A percentile compares a stretch with the other conserved stretches of the same genome.
Evolutionary conservation across 441 rosid species (phyloP).

Genomic region (Cnidoscolus chayamansa): DNA sequence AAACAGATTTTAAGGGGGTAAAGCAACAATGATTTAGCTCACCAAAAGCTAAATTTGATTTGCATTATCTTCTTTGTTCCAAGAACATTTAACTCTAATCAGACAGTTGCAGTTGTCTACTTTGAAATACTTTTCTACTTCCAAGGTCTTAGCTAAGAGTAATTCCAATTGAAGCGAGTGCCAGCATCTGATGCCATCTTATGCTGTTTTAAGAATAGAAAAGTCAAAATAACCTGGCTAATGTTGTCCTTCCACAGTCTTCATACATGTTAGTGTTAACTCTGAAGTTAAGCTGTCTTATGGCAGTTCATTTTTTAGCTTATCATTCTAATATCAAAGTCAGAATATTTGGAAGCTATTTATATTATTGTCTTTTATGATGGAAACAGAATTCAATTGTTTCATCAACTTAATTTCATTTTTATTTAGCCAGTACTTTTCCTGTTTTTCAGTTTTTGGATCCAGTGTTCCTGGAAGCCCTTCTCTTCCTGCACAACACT

Average conservation of each 20-base stretch:
- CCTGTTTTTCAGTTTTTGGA: slow-evolving; percentile 44
- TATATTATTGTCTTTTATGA: too few relatives aligned
- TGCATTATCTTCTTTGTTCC: slow-evolving; percentile 8
- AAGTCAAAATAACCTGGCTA: not conserved
- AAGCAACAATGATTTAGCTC: not conserved
- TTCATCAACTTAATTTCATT: not conserved
- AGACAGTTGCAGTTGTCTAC: not conserved
- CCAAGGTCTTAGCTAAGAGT: not conserved
- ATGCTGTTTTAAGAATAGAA: not conserved
- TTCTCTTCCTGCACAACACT: slow-evolving; percentile 39
- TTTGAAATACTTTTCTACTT: not conserved
- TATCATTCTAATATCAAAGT: slow-evolving; percentile 13
- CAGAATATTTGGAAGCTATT: not conserved
- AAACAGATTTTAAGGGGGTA: not conserved
- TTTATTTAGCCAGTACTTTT: slow-evolving; percentile 18
- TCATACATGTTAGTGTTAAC: not conserved
- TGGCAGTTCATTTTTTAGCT: slow-evolving; percentile 10
- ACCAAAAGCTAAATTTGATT: too few relatives aligned
- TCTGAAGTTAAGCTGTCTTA: not conserved
- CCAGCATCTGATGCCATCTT: not conserved
- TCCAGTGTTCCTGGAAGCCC: slow-evolving; percentile 37
- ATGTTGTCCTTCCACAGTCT: not conserved
- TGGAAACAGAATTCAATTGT: not conserved
- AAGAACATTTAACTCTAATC: slow-evolving; percentile 2
- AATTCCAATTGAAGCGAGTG: not conserved